Base-by-base conservation (phyloP, 176 grass and related monocot species). In the Panicum miliaceum region DNA sequence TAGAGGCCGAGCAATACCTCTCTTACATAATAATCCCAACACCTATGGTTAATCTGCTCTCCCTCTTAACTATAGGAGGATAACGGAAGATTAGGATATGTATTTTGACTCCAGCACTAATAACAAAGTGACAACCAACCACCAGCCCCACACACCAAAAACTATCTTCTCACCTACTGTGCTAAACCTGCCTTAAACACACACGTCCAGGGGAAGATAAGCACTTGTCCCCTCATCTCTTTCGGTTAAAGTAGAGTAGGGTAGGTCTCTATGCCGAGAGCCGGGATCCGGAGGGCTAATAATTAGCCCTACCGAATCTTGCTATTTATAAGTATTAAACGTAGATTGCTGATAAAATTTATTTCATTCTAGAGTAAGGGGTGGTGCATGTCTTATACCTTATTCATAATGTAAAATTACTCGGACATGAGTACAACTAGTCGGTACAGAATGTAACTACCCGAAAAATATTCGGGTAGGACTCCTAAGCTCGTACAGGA, bases 181-280 rank as follows among this genome's bases (percentile, higher is more conserved):
- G 10, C 53, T 26, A 58, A 58, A 58, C 56, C 54, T 58, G 56
- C 56, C 56, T 23, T 58, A n/a, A 58, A 26, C 43, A 81, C 43
- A 81, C 51, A 46, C 58, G 64, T 47, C 50, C 73, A 46, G 18
- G n/a, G 63, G 16, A 78, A 69, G 53, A n/a, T 72, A 61, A 11
- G 53, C 53, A 23, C 38, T 61, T 82, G 12, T 47, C 43, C 80
- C n/a, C 52, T 73, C 80, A n/a, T 22, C 22, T 29, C 14, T 42
- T 57, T 71, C 11, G 8, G 14, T 60, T 60, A 81, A 66, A 38
- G 50, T 76, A 84, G 48, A 35, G 23, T 29, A 32, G 22, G 46
- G 11, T 41, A 32, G 22, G 46, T 48, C 22, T 54, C 14, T 41
- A n/a, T 22, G 60, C 22, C 60, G 47, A 41, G n/a, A 27, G 59